phyloP scores from a whole-genome alignment of 129 eudicot genomes.

The Pulicaria dysenterica region DNA sequence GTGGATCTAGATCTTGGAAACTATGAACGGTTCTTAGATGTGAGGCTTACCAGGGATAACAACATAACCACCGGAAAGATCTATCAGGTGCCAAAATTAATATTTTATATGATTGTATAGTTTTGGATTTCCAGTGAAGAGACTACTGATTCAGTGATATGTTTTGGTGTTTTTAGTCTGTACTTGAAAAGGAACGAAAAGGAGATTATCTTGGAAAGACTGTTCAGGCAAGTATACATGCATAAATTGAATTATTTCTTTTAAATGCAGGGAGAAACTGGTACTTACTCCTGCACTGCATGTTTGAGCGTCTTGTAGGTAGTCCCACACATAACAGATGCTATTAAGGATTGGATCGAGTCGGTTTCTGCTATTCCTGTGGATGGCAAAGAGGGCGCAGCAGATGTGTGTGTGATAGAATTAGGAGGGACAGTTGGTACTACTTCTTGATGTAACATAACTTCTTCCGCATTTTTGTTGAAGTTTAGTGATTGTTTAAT shows the following conservation, averaged over 20 bases:
- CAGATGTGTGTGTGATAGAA: conserved; percentile 97
- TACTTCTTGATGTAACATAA: conserved; percentile 16
- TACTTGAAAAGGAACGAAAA: conserved; percentile 83
- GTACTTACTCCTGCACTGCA: conserved; percentile 31
- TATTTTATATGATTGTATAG: conserved; percentile 12
- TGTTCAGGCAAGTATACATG: conserved; percentile 66
- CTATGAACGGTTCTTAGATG: conserved; percentile 85
- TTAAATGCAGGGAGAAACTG: background rate
- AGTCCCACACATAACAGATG: conserved; percentile 95
- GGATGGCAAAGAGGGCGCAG: conserved; percentile 91
- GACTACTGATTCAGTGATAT: background rate
- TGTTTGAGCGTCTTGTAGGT: conserved; percentile 57
- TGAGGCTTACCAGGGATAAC: conserved; percentile 91
- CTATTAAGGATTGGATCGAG: conserved; percentile 92
- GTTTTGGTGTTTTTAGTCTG: conserved; percentile 55
- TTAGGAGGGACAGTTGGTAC: conserved; percentile 98
- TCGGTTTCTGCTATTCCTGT: conserved; percentile 82
- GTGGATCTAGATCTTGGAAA: conserved; percentile 96
- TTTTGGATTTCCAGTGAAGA: background rate
- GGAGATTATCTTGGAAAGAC: conserved; percentile 98
- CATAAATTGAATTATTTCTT: background rate
- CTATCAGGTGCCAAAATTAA: conserved; percentile 67
- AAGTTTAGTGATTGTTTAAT: conserved; percentile 4
- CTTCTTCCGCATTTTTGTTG: background rate
- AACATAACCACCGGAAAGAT: conserved; percentile 96